Evolutionary conservation across 257 asterid genomes (phyloP).

Genomic region (Solanum phureja): DNA sequence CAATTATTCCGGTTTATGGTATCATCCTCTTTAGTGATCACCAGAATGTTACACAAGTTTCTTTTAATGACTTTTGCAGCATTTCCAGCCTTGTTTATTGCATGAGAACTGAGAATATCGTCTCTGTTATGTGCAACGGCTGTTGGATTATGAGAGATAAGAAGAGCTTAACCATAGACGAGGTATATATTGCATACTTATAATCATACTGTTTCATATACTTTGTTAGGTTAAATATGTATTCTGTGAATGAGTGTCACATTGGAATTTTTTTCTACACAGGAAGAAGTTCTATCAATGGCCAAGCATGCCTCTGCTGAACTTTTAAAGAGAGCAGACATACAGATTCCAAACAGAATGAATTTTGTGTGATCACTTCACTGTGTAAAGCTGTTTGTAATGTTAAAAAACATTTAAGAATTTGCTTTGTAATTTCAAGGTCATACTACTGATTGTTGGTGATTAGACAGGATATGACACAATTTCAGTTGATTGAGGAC

Average conservation of each 20-base stretch:
- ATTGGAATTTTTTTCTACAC: background rate
- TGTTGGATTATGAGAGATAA: conserved; percentile 66
- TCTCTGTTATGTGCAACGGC: conserved; percentile 65
- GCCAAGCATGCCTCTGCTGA: conserved; percentile 45
- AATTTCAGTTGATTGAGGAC: no score
- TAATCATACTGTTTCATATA: background rate
- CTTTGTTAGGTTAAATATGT: background rate
- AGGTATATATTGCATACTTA: conserved; percentile 26
- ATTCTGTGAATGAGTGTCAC: background rate
- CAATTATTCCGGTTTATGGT: background rate
- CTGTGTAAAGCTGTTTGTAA: background rate
- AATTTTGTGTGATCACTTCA: no score
- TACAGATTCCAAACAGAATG: conserved; percentile 46
- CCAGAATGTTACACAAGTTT: background rate
- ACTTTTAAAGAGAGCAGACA: conserved; percentile 48
- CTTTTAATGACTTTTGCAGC: conserved; percentile 35
- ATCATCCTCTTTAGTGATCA: background rate
- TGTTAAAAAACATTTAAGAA: background rate
- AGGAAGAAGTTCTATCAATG: conserved; percentile 37
- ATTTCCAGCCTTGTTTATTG: conserved; percentile 72
- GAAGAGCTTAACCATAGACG: conserved; percentile 41
- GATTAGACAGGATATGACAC: no score
- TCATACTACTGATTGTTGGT: background rate
- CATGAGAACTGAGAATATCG: conserved; percentile 67
- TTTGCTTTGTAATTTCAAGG: background rate